These are phyloP conservation scores for Gentiana macrophylla DNA, from an alignment of 257 asterid genomes.

Conservation along the genomic window DNA sequence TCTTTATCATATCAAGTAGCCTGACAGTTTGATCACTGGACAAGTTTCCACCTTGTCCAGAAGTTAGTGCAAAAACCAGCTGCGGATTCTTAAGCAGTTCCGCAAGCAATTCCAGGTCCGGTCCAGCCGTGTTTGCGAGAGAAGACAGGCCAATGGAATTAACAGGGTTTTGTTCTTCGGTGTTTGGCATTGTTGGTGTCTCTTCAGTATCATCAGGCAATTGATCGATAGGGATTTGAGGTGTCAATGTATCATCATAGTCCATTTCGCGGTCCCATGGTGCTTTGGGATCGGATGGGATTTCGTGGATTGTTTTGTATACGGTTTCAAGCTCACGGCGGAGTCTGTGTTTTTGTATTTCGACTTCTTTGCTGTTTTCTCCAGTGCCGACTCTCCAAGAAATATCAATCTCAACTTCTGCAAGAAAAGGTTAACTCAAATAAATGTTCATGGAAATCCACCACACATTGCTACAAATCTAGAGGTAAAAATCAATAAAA, in stretches of 20 bases:
- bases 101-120: conserved; percentile 84
- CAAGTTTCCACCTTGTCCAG: conserved; percentile 67
- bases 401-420: conserved; percentile 48
- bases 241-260: conserved; percentile 75
- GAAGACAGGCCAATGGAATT: conserved; percentile 34
- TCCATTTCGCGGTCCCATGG: conserved; percentile 99
- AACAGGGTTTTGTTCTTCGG: conserved; percentile 8
- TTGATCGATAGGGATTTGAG: conserved; percentile 66
- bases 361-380: conserved; percentile 79
- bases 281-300: conserved; percentile 72
- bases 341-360: conserved; percentile 66
- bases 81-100: conserved; percentile 81
- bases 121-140: conserved; percentile 28
- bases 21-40: conserved; percentile 55
- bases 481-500: too few relatives aligned
- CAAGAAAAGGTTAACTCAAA: conserved; percentile 14
- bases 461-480: too few relatives aligned
- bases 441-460: too few relatives aligned
- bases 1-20: conserved; percentile 80
- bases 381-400: conserved; percentile 62
- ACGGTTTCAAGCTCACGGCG: conserved; percentile 69
- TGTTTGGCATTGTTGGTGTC: conserved; percentile 24
- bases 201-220: conserved; percentile 54
- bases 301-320: conserved; percentile 55
- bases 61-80: conserved; percentile 77